A percentile compares a stretch with the other conserved stretches of the same genome.
phyloP scores from a whole-genome alignment of 495 filamentous ascomycete genomes.

The Aspergillus wentii region DNA sequence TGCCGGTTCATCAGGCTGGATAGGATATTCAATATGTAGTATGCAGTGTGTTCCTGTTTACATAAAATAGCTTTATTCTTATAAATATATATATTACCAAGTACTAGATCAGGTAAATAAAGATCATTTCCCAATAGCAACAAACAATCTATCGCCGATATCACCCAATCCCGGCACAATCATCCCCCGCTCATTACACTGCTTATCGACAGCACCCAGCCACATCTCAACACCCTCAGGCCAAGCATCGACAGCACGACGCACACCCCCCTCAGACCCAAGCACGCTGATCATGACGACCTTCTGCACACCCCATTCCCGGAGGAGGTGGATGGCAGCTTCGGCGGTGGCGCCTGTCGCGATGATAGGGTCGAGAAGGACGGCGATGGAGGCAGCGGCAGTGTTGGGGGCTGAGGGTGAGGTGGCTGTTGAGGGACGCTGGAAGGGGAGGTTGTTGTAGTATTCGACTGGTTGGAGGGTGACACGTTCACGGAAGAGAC shows the following conservation, averaged over 20 bases:
- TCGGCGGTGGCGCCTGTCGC: conserved; percentile 87
- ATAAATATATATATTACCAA: background rate
- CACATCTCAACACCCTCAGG: conserved; percentile 72
- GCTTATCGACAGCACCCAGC: conserved; percentile 73
- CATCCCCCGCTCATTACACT: conserved; percentile 75
- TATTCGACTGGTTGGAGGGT: conserved; percentile 91
- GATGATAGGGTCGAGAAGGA: conserved; percentile 89
- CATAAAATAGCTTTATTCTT: too few relatives aligned
- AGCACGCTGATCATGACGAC: conserved; percentile 77
- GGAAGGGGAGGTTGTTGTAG: conserved; percentile 93
- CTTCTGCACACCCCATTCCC: conserved; percentile 82
- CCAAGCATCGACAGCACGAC: conserved; percentile 67
- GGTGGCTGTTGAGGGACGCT: conserved; percentile 31
- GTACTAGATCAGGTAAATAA: background rate
- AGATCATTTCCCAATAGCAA: conserved; percentile 80
- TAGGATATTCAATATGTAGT: too few relatives aligned
- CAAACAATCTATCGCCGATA: conserved; percentile 87
- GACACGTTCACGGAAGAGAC: conserved; percentile 82
- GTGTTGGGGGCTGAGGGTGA: conserved; percentile 29
- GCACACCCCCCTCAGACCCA: conserved; percentile 61
- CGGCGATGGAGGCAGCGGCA: conserved; percentile 57
- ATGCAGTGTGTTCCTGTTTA: too few relatives aligned
- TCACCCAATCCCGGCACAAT: conserved; percentile 87
- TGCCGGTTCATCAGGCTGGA: conserved; percentile 16
- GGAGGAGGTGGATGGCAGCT: conserved; percentile 83